phyloP scores from a whole-genome alignment of 2,329 filamentous ascomycete genomes.

The Trichoderma cornu-damae region DNA sequence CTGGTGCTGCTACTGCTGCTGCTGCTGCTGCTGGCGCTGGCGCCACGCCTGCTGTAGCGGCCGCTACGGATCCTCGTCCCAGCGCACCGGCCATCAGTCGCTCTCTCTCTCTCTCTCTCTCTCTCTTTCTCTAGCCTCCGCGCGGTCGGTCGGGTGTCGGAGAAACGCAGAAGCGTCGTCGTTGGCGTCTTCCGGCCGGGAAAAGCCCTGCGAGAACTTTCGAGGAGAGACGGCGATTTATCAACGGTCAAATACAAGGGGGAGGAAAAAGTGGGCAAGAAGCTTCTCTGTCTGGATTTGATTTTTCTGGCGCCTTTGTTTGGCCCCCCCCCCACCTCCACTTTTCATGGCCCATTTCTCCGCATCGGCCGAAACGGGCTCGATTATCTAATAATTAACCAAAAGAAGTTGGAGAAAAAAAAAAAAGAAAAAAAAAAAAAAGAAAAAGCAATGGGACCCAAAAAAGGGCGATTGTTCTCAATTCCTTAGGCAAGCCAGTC shows the following conservation, averaged over 20 bases:
- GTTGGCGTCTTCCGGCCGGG: conserved; percentile 11
- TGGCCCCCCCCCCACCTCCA: conserved; percentile 15
- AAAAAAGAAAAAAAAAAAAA: no score
- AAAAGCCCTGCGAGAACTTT: conserved; percentile 12
- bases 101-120: background rate
- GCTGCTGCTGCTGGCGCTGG: background rate
- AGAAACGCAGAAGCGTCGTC: conserved; percentile 11
- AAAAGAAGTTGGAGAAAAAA: no score
- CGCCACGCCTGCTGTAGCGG: background rate
- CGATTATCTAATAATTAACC: conserved; percentile 12
- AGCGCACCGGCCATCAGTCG: background rate
- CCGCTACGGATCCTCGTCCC: background rate
- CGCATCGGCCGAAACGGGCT: background rate
- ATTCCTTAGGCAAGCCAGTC: no score
- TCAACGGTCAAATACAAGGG: conserved; percentile 18
- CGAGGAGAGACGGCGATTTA: conserved; percentile 18
- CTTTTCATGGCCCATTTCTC: conserved; percentile 11
- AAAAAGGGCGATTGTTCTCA: no score
- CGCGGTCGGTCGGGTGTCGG: conserved; percentile 4
- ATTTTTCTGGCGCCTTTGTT: conserved; percentile 13
- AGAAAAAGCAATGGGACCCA: no score
- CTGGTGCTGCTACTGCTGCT: background rate
- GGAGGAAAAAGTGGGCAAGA: conserved; percentile 16
- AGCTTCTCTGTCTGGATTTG: no score
- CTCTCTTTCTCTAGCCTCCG: conserved; percentile 5